Base-by-base conservation (phyloP, 2,329 filamentous ascomycete species). In the Apiospora malaysiana region DNA sequence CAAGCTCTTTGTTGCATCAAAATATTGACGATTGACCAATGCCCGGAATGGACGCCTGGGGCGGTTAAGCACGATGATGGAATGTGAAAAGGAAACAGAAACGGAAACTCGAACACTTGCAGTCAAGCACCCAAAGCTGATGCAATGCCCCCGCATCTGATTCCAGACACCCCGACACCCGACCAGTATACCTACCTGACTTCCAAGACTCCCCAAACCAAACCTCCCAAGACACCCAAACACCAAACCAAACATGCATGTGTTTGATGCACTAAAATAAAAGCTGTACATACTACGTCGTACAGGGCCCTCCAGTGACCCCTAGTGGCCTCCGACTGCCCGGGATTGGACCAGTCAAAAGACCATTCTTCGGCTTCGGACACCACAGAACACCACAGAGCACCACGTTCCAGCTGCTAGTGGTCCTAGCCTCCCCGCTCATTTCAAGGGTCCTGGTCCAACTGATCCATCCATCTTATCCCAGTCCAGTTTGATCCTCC, bases 361-460 rank as follows among this genome's bases (percentile, higher is more conserved):
- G 32, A 21, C 18, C 32, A 63, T 21, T 23, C 56, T 63, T 32
- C 25, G 10, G 56, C 56, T n/a, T 21, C 43, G 14, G 43, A 3
- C 40, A 14, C 16, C 4, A 12, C 14, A 4, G 4, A 16, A 5
- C 8, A 18, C 42, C 42, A 16, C 42, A 16, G 18, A 8, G 25
- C 51, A 59, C 51, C 51, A 59, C 51, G 37, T 59, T 59, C 51
- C 51, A 59, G 27, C 51, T 59, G 51, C 51, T 59, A 59, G 51
- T 27, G 51, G 51, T 37, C 25, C 25, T 37, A 59, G 51, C 56
- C 56, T n/a, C 49, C 51, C 56, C 56, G 56, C 56, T 63, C 27
- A 63, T 63, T 63, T 40, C 56, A 63, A 63, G 56, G 56, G 56
- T 63, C 56, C 56, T 63, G 18, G 56, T n/a, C 51, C 51, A 59